Evolutionary conservation across 352 stramenopile genomes (phyloP).

Genomic region (Globisporangium middletonii): DNA sequence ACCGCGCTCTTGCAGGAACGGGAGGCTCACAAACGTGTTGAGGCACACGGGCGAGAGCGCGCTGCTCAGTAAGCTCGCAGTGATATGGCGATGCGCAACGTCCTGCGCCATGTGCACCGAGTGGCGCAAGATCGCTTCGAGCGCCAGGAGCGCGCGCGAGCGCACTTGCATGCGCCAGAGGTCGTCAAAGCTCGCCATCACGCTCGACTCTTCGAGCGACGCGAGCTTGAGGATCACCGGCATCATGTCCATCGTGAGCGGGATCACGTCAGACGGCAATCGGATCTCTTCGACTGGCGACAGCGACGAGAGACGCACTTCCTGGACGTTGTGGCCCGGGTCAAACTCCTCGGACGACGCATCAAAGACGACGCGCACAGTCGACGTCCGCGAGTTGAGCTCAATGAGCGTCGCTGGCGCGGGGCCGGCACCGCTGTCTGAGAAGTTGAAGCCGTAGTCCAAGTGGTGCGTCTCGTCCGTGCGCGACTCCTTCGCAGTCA

Average conservation of each 20-base stretch:
- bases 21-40: conserved; percentile 66
- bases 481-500: conserved; percentile 40
- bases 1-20: conserved; percentile 71
- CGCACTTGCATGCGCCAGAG: conserved; percentile 82
- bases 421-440: conserved; percentile 21
- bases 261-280: conserved; percentile 39
- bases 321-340: conserved; percentile 78
- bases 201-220: conserved; percentile 61
- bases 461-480: conserved; percentile 22
- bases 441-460: conserved; percentile 55
- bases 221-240: conserved; percentile 77
- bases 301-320: conserved; percentile 58
- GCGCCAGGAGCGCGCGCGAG: conserved; percentile 70
- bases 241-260: conserved; percentile 71
- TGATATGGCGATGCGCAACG: conserved; percentile 32
- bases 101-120: conserved; percentile 33
- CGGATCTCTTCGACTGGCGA: conserved; percentile 76
- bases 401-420: conserved; percentile 73
- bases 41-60: conserved; percentile 62
- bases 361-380: conserved; percentile 77
- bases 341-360: conserved; percentile 59
- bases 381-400: conserved; percentile 52
- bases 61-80: conserved; percentile 45
- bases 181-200: conserved; percentile 64
- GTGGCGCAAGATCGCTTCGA: conserved; percentile 72